Evolutionary conservation across 169 alveolate genomes (phyloP), one percentile per base, ranked within the genome.

Genomic region (Plasmodium chabaudi): DNA sequence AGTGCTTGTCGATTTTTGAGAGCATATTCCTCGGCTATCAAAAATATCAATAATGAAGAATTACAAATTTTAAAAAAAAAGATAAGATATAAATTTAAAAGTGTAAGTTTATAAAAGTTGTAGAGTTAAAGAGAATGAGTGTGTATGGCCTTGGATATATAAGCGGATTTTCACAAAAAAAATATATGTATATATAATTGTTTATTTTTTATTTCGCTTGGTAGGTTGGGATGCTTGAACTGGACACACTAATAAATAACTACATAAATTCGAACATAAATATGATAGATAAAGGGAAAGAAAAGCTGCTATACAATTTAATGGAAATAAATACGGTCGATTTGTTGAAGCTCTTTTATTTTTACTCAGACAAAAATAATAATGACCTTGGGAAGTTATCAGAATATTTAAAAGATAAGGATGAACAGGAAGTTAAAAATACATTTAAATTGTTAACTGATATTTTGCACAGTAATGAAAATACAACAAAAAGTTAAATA

Each of bases 161-260:
- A n/a, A 10, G 59, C 0, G 17, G 13, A 0, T 49, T 0, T 7
- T 2, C 59, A 51, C 42, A 34, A 34, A 34, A 27, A 34, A 34
- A 34, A 34, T 34, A 27, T 56, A 19, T 59, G 9, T 39, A 19
- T 12, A 61, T 65, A 9, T 73, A 59, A 12, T 59, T 73, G 42
- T 19, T 23, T 53, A 49, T 59, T 12, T 63, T 63, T 56, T 46
- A 7, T 25, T 55, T 25, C 7, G 17, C 25, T 69, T 69, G 5
- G 1, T 56, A 77, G 88, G 88, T 77, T 21, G 88, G 88, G 9
- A 77, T 77, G 88, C 75, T 77, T 10, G 88, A 77, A 57, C 59
- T 77, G 15, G 88, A 77, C 42, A 77, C 88, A 21, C 21, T 77
- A 56, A 61, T 77, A 63, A 77, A 77, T 44, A 77, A 64, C 17